These are phyloP conservation scores for Nemania sp. DNA, from an alignment of 2,329 filamentous ascomycete species.

Conservation along the genomic window DNA sequence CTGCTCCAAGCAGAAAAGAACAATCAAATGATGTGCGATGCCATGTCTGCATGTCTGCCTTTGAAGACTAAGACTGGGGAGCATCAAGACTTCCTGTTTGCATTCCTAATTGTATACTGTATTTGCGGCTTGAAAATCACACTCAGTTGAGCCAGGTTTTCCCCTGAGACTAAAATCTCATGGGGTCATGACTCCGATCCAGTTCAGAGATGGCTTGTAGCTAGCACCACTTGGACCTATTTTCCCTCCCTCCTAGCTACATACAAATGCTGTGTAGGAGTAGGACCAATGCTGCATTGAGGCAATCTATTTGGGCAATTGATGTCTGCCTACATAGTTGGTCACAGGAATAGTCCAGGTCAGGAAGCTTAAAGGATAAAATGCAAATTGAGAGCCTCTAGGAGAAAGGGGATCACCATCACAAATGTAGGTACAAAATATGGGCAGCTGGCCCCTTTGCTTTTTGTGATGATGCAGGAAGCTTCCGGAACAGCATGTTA, in stretches of 20 bases:
- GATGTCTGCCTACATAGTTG: slow-evolving; percentile 15
- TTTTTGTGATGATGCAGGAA: slow-evolving; percentile 11
- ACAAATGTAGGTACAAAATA: too few species aligned
- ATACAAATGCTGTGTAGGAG: slow-evolving; percentile 15
- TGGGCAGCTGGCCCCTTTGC: not conserved
- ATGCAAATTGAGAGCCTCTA: not conserved
- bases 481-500: slow-evolving; percentile 23
- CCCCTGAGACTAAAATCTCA: slow-evolving; percentile 21
- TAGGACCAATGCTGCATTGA: slow-evolving; percentile 1
- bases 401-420: not conserved
- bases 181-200: slow-evolving; percentile 28
- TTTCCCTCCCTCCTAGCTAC: slow-evolving; percentile 25
- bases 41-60: not conserved
- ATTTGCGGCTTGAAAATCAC: not conserved
- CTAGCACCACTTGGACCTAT: slow-evolving; percentile 31
- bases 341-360: not conserved
- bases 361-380: not conserved
- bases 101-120: not conserved
- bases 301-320: not conserved
- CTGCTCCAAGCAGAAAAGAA: not conserved
- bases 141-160: not conserved
- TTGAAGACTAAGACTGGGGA: not conserved
- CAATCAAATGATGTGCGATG: slow-evolving; percentile 2
- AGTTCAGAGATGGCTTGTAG: slow-evolving; percentile 19
- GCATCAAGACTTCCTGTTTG: not conserved